Base-by-base conservation (phyloP, 352 stramenopile species). In the Globisporangium middletonii region DNA sequence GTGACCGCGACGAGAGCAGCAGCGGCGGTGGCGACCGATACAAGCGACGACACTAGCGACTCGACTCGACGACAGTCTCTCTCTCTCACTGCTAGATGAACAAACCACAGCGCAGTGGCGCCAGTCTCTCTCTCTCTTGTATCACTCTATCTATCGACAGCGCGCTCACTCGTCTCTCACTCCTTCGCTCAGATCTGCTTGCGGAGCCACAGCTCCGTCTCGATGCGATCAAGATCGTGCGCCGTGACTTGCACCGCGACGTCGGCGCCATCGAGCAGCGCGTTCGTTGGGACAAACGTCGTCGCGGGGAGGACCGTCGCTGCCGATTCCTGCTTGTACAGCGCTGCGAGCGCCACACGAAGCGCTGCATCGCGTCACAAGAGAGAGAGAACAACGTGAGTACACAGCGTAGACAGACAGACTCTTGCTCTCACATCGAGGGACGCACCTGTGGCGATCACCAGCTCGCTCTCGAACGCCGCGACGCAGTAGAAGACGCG, bases 171-270 rank as follows among this genome's bases (percentile, higher is more conserved):
- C 33, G 12, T 35, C 33, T 16, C 23, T 28, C 26, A 26, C 15
- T 53, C 27, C 27, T 12, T 51, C 48, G 48, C 26, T 65, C 83
- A 94, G 45, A 86, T 77, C 57, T 92, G 76, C 48, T 84, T 82
- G 45, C 75, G 75, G 50, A 94, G 65, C 85, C 85, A 94, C 19
- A 94, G 64, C 57, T 94, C 83, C 6, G 85, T 92, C 59, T 94
- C 85, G 4, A 94, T 55, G 51, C 86, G 87, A 38, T 94, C 85
- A 23, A 91, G 55, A 53, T 94, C 83, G 54, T 92, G 79, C 18
- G 79, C 81, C 7, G 79, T 86, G 50, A 89, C 71, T 43, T 93
- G 81, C 19, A 91, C 44, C 1, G 77, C 77, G 42, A 85, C 27
- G 0, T 67, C 53, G 3, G 79, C 73, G 56, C 73, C 60, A 11